phyloP scores from a whole-genome alignment of 352 stramenopile genomes.

The Phytophthora uliginosa region DNA sequence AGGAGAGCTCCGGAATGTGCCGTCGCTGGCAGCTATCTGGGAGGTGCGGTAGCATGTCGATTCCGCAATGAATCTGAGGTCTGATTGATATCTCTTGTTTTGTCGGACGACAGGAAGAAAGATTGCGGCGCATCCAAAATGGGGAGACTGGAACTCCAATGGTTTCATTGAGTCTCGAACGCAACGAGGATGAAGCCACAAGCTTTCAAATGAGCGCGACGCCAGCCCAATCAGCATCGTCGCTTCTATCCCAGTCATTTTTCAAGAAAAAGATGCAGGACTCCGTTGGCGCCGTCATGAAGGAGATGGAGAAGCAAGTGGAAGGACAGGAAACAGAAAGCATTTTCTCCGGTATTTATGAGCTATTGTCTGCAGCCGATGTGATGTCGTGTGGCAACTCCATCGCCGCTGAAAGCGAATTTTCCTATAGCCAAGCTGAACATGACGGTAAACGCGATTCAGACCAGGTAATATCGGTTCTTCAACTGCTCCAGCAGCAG shows the following conservation, averaged over 20 bases:
- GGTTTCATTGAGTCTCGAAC: slow-evolving; percentile 64
- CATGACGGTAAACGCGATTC: slow-evolving; percentile 8
- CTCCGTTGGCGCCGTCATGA: slow-evolving; percentile 66
- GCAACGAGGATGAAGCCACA: slow-evolving; percentile 36
- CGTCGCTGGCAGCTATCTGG: slow-evolving; percentile 86
- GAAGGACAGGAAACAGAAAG: slow-evolving; percentile 16
- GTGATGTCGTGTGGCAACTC: slow-evolving; percentile 54
- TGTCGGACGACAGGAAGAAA: slow-evolving; percentile 64
- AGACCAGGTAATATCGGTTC: slow-evolving; percentile 25
- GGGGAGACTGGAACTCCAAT: slow-evolving; percentile 61
- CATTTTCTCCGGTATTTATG: background rate
- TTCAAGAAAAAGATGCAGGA: slow-evolving; percentile 85
- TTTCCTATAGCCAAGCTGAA: slow-evolving; percentile 64
- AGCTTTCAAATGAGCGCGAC: slow-evolving; percentile 28
- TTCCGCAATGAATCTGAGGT: background rate
- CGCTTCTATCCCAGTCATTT: slow-evolving; percentile 84
- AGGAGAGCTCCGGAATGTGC: slow-evolving; percentile 70
- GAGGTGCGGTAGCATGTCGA: slow-evolving; percentile 47
- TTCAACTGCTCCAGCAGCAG: background rate
- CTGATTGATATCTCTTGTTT: background rate
- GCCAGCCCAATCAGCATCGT: slow-evolving; percentile 51
- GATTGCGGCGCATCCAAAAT: slow-evolving; percentile 55
- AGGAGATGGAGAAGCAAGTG: slow-evolving; percentile 45
- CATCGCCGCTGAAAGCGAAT: slow-evolving; percentile 54
- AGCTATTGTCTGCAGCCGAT: slow-evolving; percentile 22